Conservation (phyloP, 2,329 filamentous ascomycete genomes). For the Penicillium sp. region DNA sequence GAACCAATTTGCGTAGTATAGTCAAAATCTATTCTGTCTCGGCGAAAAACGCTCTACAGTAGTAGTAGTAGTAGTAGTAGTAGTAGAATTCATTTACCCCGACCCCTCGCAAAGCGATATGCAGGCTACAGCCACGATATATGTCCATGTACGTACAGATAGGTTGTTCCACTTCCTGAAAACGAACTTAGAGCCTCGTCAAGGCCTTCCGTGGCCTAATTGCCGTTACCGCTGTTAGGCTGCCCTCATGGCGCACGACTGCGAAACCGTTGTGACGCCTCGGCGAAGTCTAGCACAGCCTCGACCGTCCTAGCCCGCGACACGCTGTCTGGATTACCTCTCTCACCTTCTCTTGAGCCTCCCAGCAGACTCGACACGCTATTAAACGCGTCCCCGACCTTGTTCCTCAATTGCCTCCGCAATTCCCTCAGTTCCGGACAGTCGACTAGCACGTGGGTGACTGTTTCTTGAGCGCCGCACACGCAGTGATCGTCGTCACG, state of each 20-base stretch:
- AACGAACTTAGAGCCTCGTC: conserved; percentile 21
- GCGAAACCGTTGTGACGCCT: conserved; percentile 20
- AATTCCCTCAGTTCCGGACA: conserved; percentile 15
- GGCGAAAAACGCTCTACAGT: no score
- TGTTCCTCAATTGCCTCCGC: conserved; percentile 10
- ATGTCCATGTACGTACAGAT: conserved; percentile 17
- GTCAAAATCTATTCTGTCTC: no score
- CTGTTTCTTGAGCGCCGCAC: conserved; percentile 19
- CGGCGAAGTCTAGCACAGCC: conserved; percentile 16
- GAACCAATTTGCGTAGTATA: no score
- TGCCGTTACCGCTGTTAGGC: conserved; percentile 12
- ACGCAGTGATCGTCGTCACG: conserved; percentile 12
- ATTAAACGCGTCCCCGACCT: conserved; percentile 21
- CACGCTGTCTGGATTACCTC: conserved; percentile 10
- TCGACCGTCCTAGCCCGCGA: conserved; percentile 5
- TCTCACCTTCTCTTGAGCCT: conserved; percentile 12
- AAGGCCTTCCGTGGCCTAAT: conserved; percentile 18
- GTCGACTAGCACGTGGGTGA: conserved; percentile 21
- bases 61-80: no score
- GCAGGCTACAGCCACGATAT: neutral
- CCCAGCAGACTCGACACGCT: conserved; percentile 14
- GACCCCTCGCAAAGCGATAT: neutral
- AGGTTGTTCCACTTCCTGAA: conserved; percentile 20
- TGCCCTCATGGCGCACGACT: conserved; percentile 10
- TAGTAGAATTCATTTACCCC: neutral